phyloP scores from a whole-genome alignment of 345 rosid species.

The Boechera stricta region DNA sequence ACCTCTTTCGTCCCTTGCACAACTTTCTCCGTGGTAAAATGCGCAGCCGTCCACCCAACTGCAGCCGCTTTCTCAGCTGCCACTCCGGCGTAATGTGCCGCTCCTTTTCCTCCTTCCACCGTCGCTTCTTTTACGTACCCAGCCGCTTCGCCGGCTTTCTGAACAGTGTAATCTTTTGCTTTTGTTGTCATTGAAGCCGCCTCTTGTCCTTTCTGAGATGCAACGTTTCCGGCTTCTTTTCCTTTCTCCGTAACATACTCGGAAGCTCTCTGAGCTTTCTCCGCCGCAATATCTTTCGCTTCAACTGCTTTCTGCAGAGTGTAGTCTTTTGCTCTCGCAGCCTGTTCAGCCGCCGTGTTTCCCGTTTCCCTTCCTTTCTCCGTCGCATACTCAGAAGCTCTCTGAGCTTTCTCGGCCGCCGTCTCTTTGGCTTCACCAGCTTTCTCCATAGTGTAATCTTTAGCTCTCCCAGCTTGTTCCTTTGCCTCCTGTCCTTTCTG shows the following conservation, averaged over 20 bases:
- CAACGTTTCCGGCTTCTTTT: conserved; percentile 32
- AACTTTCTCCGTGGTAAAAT: conserved; percentile 59
- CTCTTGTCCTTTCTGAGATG: conserved; percentile 45
- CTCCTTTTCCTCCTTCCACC: conserved; percentile 62
- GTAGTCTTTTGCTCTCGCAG: conserved; percentile 47
- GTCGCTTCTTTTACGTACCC: conserved; percentile 51
- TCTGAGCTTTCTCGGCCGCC: conserved; percentile 43
- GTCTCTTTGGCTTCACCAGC: conserved; percentile 50
- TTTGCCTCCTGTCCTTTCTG: conserved; percentile 41
- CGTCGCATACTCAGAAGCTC: conserved; percentile 40
- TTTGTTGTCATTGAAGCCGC: conserved; percentile 38
- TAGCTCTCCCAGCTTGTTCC: conserved; percentile 45
- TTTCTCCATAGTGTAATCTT: conserved; percentile 22
- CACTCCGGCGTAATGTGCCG: conserved; percentile 56
- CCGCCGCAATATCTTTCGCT: conserved; percentile 46
- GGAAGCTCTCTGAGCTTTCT: conserved; percentile 48
- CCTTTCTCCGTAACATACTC: conserved; percentile 50
- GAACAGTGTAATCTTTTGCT: conserved; percentile 41
- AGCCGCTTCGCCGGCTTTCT: conserved; percentile 45
- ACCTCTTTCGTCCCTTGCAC: conserved; percentile 71
- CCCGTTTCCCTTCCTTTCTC: conserved; percentile 50
- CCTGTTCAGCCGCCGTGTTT: conserved; percentile 37
- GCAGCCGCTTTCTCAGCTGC: conserved; percentile 61
- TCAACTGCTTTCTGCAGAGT: conserved; percentile 45
- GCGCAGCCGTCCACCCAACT: conserved; percentile 78